A percentile compares a stretch with the other conserved stretches of the same genome.
These are phyloP conservation scores for Leccinum subgranulosum DNA, from an alignment of 768 basidiomycete genomes.

Conservation along the genomic window DNA sequence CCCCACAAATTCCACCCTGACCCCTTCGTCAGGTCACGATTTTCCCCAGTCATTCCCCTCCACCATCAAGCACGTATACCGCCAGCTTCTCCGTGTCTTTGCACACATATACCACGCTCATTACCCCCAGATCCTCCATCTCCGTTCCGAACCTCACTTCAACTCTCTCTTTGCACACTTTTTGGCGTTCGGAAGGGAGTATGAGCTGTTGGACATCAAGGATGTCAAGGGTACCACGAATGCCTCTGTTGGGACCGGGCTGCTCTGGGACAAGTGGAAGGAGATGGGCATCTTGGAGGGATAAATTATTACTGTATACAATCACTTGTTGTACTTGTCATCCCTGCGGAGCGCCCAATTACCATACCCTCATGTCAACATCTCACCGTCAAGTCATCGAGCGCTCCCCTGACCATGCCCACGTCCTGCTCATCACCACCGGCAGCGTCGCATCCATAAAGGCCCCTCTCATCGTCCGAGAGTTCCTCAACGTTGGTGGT, in stretches of 20 bases:
- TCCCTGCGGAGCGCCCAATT: background rate
- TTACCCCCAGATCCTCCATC: constrained; percentile 85
- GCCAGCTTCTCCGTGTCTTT: constrained; percentile 94
- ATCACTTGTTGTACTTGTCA: constrained; percentile 1
- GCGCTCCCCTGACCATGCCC: constrained; percentile 30
- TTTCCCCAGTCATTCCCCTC: constrained; percentile 88
- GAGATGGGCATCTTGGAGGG: constrained; percentile 74
- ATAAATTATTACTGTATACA: constrained; percentile 1
- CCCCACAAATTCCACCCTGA: background rate
- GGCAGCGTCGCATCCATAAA: constrained; percentile 98
- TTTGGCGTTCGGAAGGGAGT: constrained; percentile 91
- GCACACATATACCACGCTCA: constrained; percentile 97
- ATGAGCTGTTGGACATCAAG: constrained; percentile 84
- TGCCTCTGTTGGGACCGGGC: constrained; percentile 65
- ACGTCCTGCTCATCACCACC: constrained; percentile 82
- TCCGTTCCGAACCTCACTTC: constrained; percentile 88
- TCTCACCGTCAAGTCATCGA: constrained; percentile 21
- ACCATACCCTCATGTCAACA: constrained; percentile 3
- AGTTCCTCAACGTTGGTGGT: constrained; percentile 53
- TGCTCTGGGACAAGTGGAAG: constrained; percentile 87
- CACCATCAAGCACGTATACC: constrained; percentile 91
- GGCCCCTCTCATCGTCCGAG: constrained; percentile 81
- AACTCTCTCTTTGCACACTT: constrained; percentile 98
- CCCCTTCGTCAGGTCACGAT: constrained; percentile 61
- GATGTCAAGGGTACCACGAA: constrained; percentile 75